Percentiles rank a stretch among this genome's conserved stretches.
Evolutionary conservation across 176 grass and related monocot genomes (phyloP).

Genomic region (Pontederia crassipes): DNA sequence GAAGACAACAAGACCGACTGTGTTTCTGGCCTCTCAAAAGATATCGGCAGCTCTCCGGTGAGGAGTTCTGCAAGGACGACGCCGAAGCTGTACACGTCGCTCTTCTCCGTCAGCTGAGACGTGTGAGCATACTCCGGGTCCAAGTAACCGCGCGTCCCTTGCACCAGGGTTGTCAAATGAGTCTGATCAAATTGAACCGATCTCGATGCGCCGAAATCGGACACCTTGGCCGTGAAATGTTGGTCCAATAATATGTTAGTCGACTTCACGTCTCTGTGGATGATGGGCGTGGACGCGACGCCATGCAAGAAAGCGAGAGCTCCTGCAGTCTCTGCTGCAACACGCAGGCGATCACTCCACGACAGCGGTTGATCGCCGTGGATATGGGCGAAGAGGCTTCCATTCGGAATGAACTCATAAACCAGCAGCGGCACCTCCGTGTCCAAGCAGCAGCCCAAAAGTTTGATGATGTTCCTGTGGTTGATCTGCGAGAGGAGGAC

Average conservation of each 20-base stretch:
- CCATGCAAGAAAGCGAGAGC: slow-evolving; percentile 20
- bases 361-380: not conserved
- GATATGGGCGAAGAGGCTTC: slow-evolving; percentile 18
- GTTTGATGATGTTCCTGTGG: slow-evolving; percentile 16
- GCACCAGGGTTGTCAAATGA: slow-evolving; percentile 18
- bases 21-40: slow-evolving; percentile 5
- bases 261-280: slow-evolving; percentile 21
- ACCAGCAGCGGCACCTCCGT: slow-evolving; percentile 13
- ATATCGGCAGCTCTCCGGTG: slow-evolving; percentile 20
- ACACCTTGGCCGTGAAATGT: slow-evolving; percentile 13
- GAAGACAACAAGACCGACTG: slow-evolving; percentile 6
- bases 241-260: slow-evolving; percentile 13
- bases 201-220: slow-evolving; percentile 21
- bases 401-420: slow-evolving; percentile 11
- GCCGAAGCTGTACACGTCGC: slow-evolving; percentile 23
- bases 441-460: slow-evolving; percentile 18
- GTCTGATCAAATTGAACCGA: slow-evolving; percentile 18
- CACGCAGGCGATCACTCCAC: slow-evolving; percentile 5
- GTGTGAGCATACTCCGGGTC: slow-evolving; percentile 19
- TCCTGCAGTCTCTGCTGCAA: slow-evolving; percentile 12
- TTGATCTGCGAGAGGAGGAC: slow-evolving; percentile 18
- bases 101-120: slow-evolving; percentile 14
- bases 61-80: slow-evolving; percentile 22
- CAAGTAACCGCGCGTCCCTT: slow-evolving; percentile 22
- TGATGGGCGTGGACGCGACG: slow-evolving; percentile 8